phyloP scores from a whole-genome alignment of 805 yeast species.

The Zygosaccharomyces bailii region DNA sequence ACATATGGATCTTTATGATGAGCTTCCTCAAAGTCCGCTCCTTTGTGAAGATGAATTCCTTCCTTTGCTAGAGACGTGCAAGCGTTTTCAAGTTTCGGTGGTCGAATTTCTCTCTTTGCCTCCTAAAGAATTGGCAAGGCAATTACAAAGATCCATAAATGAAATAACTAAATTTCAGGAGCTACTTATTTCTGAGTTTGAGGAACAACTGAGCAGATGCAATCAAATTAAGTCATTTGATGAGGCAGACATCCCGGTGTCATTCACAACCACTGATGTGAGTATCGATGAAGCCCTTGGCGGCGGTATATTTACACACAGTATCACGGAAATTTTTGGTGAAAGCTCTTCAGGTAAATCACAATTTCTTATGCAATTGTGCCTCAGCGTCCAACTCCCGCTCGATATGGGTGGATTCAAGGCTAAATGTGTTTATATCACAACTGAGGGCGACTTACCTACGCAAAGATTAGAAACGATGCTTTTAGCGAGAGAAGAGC shows the following conservation, averaged over 20 bases:
- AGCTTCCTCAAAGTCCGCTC: constrained; percentile 37
- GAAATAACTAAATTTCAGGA: constrained; percentile 34
- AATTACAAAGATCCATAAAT: constrained; percentile 34
- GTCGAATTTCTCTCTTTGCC: constrained; percentile 42
- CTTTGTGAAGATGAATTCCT: constrained; percentile 36
- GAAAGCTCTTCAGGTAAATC: constrained; percentile 86
- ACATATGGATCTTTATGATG: constrained; percentile 43
- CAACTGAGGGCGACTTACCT: constrained; percentile 74
- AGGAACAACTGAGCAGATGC: constrained; percentile 11
- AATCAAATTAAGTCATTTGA: constrained; percentile 5
- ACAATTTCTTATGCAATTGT: constrained; percentile 66
- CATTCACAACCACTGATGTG: constrained; percentile 53
- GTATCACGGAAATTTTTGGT: constrained; percentile 75
- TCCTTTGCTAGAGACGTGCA: constrained; percentile 31
- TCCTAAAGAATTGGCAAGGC: constrained; percentile 35
- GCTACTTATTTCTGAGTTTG: constrained; percentile 19
- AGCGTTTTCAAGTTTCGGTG: constrained; percentile 35
- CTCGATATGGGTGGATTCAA: constrained; percentile 46
- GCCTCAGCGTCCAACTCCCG: constrained; percentile 56
- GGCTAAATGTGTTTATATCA: constrained; percentile 59
- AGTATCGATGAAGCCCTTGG: constrained; percentile 47
- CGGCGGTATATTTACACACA: constrained; percentile 56
- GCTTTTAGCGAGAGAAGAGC: constrained; percentile 32
- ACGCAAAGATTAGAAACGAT: constrained; percentile 60
- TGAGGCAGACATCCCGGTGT: constrained; percentile 10